phyloP scores from a whole-genome alignment of 306 rosid species.

The Mucuna pruriens region DNA sequence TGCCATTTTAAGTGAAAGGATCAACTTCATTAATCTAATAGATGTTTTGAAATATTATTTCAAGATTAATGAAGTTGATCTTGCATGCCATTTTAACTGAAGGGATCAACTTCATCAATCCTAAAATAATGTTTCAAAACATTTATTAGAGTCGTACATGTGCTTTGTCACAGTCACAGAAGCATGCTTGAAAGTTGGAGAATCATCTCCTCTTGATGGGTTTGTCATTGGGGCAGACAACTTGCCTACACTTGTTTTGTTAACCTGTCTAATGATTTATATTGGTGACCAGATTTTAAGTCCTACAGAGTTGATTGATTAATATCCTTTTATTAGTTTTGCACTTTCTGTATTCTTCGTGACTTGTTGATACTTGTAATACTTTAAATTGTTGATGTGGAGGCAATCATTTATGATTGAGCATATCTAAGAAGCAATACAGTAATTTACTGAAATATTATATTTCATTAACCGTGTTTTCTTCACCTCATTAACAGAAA shows the following conservation, averaged over 20 bases:
- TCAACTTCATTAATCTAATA: slow-evolving; percentile 28
- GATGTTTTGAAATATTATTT: slow-evolving; percentile 24
- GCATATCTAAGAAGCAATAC: slow-evolving; percentile 27
- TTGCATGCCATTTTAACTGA: slow-evolving; percentile 30
- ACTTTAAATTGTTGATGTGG: slow-evolving; percentile 18
- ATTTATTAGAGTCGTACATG: slow-evolving; percentile 13
- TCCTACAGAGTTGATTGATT: slow-evolving; percentile 5
- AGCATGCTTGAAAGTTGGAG: slow-evolving; percentile 16
- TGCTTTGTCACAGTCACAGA: slow-evolving; percentile 25
- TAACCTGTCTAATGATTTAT: slow-evolving; percentile 9
- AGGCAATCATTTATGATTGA: background rate
- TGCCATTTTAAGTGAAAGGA: background rate
- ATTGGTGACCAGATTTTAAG: slow-evolving; percentile 18
- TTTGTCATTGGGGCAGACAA: slow-evolving; percentile 11
- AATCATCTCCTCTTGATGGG: slow-evolving; percentile 19
- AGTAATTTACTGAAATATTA: slow-evolving; percentile 2
- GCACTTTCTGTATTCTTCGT: background rate
- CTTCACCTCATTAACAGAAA: slow-evolving; percentile 58
- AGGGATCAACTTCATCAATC: slow-evolving; percentile 18
- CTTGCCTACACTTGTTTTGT: slow-evolving; percentile 16
- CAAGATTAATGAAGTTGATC: too few species aligned
- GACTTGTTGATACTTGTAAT: slow-evolving; percentile 23
- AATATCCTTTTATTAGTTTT: slow-evolving; percentile 1
- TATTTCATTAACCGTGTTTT: slow-evolving; percentile 29
- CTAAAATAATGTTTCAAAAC: slow-evolving; percentile 5